Base-by-base conservation (phyloP, 805 yeast species). In the Millerozyma miso region DNA sequence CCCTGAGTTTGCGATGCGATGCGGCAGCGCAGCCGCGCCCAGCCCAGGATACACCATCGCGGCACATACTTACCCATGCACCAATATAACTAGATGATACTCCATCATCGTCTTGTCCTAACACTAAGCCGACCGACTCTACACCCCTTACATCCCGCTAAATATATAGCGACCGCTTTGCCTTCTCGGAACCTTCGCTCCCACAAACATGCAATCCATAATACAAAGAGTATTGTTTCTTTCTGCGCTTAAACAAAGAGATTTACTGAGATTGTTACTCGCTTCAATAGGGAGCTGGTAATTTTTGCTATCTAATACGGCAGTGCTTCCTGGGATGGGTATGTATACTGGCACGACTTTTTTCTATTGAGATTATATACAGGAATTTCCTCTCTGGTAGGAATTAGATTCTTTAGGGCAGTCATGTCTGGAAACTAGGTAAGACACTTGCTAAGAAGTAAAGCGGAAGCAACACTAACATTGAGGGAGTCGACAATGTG, bases 381-480 rank as follows among this genome's bases (percentile, higher is more conserved):
- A 33, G 18, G 18, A 33, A 13, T 6, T 6, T 14, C 10, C 13
- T 33, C 13, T 23, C 29, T 7, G 6, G 6, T 7, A 23, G 29
- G 29, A 7, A 10, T 6, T 7, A 10, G 29, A 10, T 10, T 23
- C 10, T 10, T 23, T 23, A 23, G 10, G 29, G 29, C 29, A 33
- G 35, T 10, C 10, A 23, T 23, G 10, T 23, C 6, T 35, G 39
- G 16, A 6, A 14, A 37, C n/a, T 38, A 45, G 5, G 23, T 35
- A 14, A 45, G 26, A 26, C 45, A 48, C 38, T 46, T 47, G 8
- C 48, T 37, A 4, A 88, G 64, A 38, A 89, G 56, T 20, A 89
- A 55, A 1, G 90, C 93, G 1, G 90, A 76, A 1, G 97, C 97
- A 6, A 89, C 96, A 56, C 93, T 86, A 26, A 88, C 97, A 57